Base-by-base conservation (phyloP, 2,329 filamentous ascomycete species). In the Pyrenophora seminiperda region DNA sequence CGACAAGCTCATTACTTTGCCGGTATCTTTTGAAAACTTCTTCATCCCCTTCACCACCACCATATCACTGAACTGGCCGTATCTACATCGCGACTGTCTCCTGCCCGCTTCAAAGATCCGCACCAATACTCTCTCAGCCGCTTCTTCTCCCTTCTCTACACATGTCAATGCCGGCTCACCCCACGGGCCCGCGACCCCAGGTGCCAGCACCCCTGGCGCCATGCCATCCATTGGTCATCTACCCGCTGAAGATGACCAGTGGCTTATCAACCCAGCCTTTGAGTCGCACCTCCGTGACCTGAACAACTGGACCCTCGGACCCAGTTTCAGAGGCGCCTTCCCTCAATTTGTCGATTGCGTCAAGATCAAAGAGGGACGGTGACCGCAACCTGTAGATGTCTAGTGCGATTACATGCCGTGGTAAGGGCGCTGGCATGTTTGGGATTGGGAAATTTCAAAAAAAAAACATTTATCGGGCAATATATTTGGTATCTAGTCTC, bases 261-360 rank as follows among this genome's bases (percentile, higher is more conserved):
- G 91, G 52, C 80, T 89, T 56, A 90, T 96, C 56, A 96, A 94
- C 58, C 91, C 91, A 0, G 89, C 90, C 0, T 96, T 96, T 69
- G 90, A 95, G 73, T 79, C 84, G 30, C 91, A 97, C 69, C 67
- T 96, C 40, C 76, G 87, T 3, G 81, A 89, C 34, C 67, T 91
- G 31, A 82, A 86, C 51, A 96, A 96, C 65, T 97, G 92, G 91
- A 88, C 84, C 50, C 67, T 96, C 1, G 91, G 91, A 0, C 80
- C 83, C 4, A 77, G 78, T 1, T 94, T 94, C 71, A 80, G 81
- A 17, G 78, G 81, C 53, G 77, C 81, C 0, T 90, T 88, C 62
- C 90, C 90, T 0, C 70, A 68, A 7, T 67, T 89, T 51, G 63
- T 62, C 2, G 58, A 61, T 42, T 53, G 54, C 5, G 69, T 73